Base-by-base conservation (phyloP, 352 stramenopile species). In the Globisporangium rhizosaccharum region DNA sequence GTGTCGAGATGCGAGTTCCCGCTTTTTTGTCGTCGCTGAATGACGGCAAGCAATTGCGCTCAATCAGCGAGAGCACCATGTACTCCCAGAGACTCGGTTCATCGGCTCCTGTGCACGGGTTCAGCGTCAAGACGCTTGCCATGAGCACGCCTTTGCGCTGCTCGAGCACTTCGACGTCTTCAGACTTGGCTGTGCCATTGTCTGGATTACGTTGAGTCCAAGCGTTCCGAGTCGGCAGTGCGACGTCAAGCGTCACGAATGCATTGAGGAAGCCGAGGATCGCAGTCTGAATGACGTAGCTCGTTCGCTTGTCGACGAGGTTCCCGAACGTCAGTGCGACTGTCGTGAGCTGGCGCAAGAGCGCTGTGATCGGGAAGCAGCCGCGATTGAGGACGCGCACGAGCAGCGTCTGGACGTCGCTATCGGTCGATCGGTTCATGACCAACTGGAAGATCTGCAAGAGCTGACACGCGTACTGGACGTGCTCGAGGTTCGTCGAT, bases 131-230 rank as follows among this genome's bases (percentile, higher is more conserved):
- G 26, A 83, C 51, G 14, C 57, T 62, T 7, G 73, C 73, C 20
- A 88, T 67, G 18, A 88, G 63, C 47, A 80, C 70, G 48, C 69
- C 75, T 64, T 83, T 85, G 3, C 79, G 63, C 49, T 88, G 76
- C 52, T 87, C 76, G n/a, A 83, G 69, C 6, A 66, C 57, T 37
- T 84, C 76, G 20, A 66, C 54, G 47, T 88, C 79, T 39, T 79
- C 67, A 30, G 65, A 42, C 41, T 61, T 54, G 12, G 39, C n/a
- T 15, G 23, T 54, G 11, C 7, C 39, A 17, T 15, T 25, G 3
- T 44, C 56, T 15, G 51, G 30, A 12, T n/a, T 47, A 14, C 25
- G 37, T 14, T 52, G 37, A 15, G 28, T 33, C 69, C 61, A 73
- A 2, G 59, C 42, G 28, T 50, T 68, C 53, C 51, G 55, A 1